Base-by-base conservation (phyloP, 768 basidiomycete genomes). In the Termitomyces sp. region DNA sequence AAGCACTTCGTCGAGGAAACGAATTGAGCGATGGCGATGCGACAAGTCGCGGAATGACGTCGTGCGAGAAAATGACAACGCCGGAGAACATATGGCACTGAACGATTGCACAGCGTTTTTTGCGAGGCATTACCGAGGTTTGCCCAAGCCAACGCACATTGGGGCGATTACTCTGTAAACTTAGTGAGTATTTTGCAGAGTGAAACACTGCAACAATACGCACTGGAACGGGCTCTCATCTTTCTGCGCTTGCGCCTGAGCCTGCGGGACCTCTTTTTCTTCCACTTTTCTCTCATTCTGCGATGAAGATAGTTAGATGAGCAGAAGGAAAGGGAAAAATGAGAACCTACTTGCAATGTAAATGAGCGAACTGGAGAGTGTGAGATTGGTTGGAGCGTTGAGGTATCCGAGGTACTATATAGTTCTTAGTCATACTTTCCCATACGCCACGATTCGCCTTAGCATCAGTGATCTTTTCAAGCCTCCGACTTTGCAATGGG, bases 281-380 rank as follows among this genome's bases (percentile, higher is more conserved):
- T 92, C 91, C 91, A 93, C 86, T 93, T 93, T 75, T 92, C 91
- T 89, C 91, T 91, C 91, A 92, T 93, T 61, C 83, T 88, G 63
- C 51, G 39, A 38, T 23, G 25, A 22, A 6, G 36, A 20, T 0
- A 42, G 27, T 36, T 25, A 43, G 36, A 46, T 13, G 43, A 42
- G 9, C 51, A 46, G 2, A 43, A 47, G 20, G 7, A 32, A 16
- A 15, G 12, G 33, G 22, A 42, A 36, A 13, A 64, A 50, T 29
- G 11, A 10, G 3, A 25, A 64, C 71, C 25, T 56, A 75, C 74
- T 59, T 72, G 59, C 59, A 57, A 65, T 60, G 64, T 62, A 67
- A 62, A 65, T 64, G 67, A 65, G 64, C 62, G 68, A 66, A 64
- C 63, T 64, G 55, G 62, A 57, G 60, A 62, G 57, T 44, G 53